Evolutionary conservation across 129 eudicot species (phyloP).

Genomic region (Flaveria ramosissima): DNA sequence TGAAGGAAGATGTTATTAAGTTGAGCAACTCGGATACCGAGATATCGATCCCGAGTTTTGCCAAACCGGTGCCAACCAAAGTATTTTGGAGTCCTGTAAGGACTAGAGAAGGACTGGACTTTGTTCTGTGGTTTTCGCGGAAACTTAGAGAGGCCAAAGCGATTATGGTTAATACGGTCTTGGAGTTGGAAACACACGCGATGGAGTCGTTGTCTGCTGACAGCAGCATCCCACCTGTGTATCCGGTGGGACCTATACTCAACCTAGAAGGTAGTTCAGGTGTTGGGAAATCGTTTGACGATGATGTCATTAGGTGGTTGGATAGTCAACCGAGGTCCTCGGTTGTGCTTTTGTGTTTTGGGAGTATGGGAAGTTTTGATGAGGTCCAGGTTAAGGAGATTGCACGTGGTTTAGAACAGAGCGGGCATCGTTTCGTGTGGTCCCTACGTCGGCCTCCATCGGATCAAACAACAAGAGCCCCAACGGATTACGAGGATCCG

Average conservation of each 20-base stretch:
- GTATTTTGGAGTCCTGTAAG: background rate
- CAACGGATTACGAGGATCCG: constrained; percentile 28
- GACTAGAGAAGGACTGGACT: background rate
- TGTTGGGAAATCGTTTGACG: background rate
- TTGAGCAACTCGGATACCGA: background rate
- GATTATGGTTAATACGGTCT: constrained; percentile 3
- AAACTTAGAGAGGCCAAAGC: constrained; percentile 11
- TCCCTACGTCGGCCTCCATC: constrained; percentile 19
- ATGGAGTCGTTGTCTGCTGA: constrained; percentile 15
- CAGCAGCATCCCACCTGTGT: constrained; percentile 9
- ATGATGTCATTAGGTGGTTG: constrained; percentile 23
- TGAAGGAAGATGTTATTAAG: background rate
- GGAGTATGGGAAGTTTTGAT: constrained; percentile 22
- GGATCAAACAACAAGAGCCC: background rate
- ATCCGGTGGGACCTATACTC: constrained; percentile 31
- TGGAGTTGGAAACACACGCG: constrained; percentile 19
- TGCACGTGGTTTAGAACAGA: constrained; percentile 21
- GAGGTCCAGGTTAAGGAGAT: constrained; percentile 28
- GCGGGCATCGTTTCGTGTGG: constrained; percentile 26
- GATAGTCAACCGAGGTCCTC: constrained; percentile 25
- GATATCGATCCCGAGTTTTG: background rate
- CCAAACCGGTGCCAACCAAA: constrained; percentile 4
- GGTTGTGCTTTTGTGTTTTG: constrained; percentile 28
- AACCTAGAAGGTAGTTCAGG: constrained; percentile 11
- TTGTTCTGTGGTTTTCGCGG: background rate